Evolutionary conservation across 768 basidiomycete genomes (phyloP).

Genomic region (Podaxis carcinomalis): DNA sequence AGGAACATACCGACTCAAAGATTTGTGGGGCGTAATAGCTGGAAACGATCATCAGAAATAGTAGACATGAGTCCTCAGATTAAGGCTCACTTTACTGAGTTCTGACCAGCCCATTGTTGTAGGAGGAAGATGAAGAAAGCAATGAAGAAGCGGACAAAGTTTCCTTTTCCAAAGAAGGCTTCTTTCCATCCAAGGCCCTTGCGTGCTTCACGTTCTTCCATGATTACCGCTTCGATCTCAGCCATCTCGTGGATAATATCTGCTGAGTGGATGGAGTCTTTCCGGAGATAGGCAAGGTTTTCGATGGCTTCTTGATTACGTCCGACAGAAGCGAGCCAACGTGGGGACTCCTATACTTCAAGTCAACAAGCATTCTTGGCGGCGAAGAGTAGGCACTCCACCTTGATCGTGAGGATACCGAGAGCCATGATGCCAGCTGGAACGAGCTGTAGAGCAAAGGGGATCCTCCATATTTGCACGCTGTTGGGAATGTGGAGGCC

Average conservation of each 20-base stretch:
- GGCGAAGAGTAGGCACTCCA: conserved; percentile 11
- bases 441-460: conserved; percentile 72
- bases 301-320: conserved; percentile 45
- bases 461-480: conserved; percentile 60
- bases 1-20: conserved; percentile 50
- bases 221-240: conserved; percentile 78
- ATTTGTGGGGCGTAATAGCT: conserved; percentile 75
- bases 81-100: conserved; percentile 55
- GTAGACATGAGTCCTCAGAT: not conserved
- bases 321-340: conserved; percentile 68
- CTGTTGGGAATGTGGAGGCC: conserved; percentile 45
- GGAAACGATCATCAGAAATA: not conserved
- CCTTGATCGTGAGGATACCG: conserved; percentile 65
- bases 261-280: conserved; percentile 34
- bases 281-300: conserved; percentile 66
- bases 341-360: conserved; percentile 58
- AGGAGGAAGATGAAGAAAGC: conserved; percentile 76
- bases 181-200: conserved; percentile 62
- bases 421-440: conserved; percentile 68
- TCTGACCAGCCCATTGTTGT: conserved; percentile 85
- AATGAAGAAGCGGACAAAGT: conserved; percentile 79
- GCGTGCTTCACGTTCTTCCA: conserved; percentile 66
- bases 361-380: not conserved
- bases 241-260: conserved; percentile 57
- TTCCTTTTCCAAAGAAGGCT: conserved; percentile 79